Base-by-base conservation (phyloP, 257 asterid species). In the Penstemon newberryi region DNA sequence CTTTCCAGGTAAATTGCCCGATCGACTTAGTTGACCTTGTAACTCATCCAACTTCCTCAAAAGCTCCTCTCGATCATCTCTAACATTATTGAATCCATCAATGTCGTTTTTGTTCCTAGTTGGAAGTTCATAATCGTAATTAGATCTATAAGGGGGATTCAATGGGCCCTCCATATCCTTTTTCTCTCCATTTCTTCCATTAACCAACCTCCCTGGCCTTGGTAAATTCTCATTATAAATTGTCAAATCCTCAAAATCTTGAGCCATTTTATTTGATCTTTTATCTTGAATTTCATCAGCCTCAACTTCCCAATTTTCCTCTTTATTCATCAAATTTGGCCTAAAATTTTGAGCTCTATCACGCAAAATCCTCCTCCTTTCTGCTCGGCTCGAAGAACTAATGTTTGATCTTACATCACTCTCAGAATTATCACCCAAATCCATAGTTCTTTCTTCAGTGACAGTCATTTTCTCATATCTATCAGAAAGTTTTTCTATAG, bases 21-120 rank as follows among this genome's bases (percentile, higher is more conserved):
- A 81, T 39, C 74, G 89, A 18, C 74, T 81, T 62, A 92, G 73
- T 75, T 83, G 82, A 51, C 73, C 83, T 65, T 73, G 85, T 57
- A 88, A 78, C 79, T 84, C 94, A 19, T 93, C 95, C 77, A 90
- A 66, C 79, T 79, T 82, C 69, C 81, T 81, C 85, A 90, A 73
- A 13, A 88, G 85, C 78, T 77, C 94, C 41, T 73, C 92, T 53
- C 73, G 81, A 65, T 85, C 87, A 36, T 92, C 91, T 11, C 75
- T 85, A 60, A 44, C 66, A 71, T 74, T 70, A 68, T 65, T 76
- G 61, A 66, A 70, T 33, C 75, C 86, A 55, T 61, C 71, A 64
- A 59, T 69, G 37, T 66, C 83, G 43, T 47, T 66, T 67, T 78
- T 72, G 39, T 61, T 78, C 51, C 75, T 60, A 64, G 72, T 5